Evolutionary conservation across 176 grass and related monocot species (phyloP).

Genomic region (Hyparrhenia diplandra): DNA sequence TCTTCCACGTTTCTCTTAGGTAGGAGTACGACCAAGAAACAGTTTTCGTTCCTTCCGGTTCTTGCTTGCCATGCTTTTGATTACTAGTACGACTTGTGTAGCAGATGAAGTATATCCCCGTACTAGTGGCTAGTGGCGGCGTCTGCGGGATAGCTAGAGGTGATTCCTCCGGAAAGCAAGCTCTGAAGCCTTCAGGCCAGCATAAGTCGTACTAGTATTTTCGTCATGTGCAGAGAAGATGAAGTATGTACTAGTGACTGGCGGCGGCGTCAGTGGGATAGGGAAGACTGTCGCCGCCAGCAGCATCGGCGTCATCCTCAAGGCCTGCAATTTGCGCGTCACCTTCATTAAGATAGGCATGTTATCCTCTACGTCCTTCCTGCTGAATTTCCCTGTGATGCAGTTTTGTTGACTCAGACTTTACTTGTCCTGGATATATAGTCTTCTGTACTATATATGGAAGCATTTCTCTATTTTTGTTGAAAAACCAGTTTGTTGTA

Average conservation of each 20-base stretch:
- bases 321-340: slow-evolving; percentile 38
- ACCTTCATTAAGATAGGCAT: slow-evolving; percentile 39
- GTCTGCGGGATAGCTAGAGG: slow-evolving; percentile 19
- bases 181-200: neutral
- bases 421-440: neutral
- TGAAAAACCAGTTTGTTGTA: neutral
- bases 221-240: neutral
- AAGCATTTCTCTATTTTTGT: neutral
- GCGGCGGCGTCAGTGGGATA: slow-evolving; percentile 15
- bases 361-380: neutral
- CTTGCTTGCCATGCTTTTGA: neutral
- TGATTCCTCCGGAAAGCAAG: neutral
- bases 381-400: neutral
- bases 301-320: slow-evolving; percentile 45
- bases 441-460: neutral
- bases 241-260: neutral
- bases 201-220: neutral
- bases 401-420: neutral
- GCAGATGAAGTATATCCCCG: too few species aligned
- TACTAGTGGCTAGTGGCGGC: neutral
- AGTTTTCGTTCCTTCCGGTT: neutral
- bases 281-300: slow-evolving; percentile 44
- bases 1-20: neutral
- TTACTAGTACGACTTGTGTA: too few species aligned
- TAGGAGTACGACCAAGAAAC: neutral